These are phyloP conservation scores for Nakazawaea wickerhamii DNA, from an alignment of 805 yeast species.

Conservation along the genomic window DNA sequence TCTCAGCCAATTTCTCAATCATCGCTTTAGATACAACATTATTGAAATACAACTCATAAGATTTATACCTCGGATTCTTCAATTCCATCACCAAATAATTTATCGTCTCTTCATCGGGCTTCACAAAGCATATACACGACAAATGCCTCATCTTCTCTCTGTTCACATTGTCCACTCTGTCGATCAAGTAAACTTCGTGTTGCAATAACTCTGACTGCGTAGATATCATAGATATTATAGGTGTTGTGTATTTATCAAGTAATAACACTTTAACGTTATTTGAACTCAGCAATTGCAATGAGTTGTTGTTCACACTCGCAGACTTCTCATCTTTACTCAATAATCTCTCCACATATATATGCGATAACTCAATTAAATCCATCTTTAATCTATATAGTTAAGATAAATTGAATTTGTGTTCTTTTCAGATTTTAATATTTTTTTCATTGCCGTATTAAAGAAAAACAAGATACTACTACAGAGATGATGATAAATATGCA, in stretches of 20 bases:
- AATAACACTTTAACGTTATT: slow-evolving; percentile 63
- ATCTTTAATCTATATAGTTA: slow-evolving; percentile 23
- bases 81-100: slow-evolving; percentile 60
- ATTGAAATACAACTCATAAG: slow-evolving; percentile 73
- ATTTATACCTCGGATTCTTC: slow-evolving; percentile 69
- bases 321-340: slow-evolving; percentile 13
- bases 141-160: slow-evolving; percentile 75
- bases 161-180: slow-evolving; percentile 52
- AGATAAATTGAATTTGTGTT: background rate
- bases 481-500: too few species aligned
- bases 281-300: background rate
- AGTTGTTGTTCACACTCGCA: slow-evolving; percentile 19
- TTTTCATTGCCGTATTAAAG: too few species aligned
- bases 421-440: too few species aligned
- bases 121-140: slow-evolving; percentile 72
- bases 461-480: too few species aligned
- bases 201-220: slow-evolving; percentile 82
- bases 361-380: slow-evolving; percentile 44
- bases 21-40: slow-evolving; percentile 71
- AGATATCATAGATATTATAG: slow-evolving; percentile 80
- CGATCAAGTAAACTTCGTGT: slow-evolving; percentile 81
- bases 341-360: slow-evolving; percentile 36
- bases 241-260: slow-evolving; percentile 74
- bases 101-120: slow-evolving; percentile 66
- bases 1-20: slow-evolving; percentile 82